Conservation (phyloP, 208 protist genomes). For the Trypanosomatidae sp. region DNA sequence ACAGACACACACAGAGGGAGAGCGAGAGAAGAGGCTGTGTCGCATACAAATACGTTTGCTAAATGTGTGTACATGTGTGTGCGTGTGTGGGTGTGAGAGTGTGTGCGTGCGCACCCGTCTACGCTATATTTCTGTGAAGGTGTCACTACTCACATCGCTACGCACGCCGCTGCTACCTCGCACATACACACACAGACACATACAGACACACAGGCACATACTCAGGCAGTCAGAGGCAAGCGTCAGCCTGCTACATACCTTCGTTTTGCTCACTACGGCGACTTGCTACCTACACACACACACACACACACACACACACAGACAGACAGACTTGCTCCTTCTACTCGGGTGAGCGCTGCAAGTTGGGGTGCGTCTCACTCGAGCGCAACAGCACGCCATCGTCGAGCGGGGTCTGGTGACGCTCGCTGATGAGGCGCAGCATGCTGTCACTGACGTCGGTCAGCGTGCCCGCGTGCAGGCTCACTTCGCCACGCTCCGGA, state of each 20-base stretch:
- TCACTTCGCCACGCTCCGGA: slow-evolving; percentile 84
- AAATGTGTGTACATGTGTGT: too few species aligned
- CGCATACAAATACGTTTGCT: too few species aligned
- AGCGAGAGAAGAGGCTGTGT: too few species aligned
- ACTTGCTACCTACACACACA: neutral
- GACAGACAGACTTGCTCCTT: neutral
- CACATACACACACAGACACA: too few species aligned
- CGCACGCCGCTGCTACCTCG: too few species aligned
- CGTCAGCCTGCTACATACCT: neutral
- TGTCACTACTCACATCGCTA: too few species aligned
- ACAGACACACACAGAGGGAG: too few species aligned
- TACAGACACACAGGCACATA: neutral
- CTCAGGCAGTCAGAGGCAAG: neutral
- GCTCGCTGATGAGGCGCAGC: slow-evolving; percentile 63
- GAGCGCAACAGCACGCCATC: slow-evolving; percentile 52
- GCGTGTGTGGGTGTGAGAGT: too few species aligned
- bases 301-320: slow-evolving; percentile 1
- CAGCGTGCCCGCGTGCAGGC: slow-evolving; percentile 24
- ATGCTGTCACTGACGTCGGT: slow-evolving; percentile 45
- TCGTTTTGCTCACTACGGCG: neutral
- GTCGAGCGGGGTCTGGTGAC: slow-evolving; percentile 77
- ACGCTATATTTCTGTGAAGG: too few species aligned
- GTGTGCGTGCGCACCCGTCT: too few species aligned
- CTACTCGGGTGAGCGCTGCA: slow-evolving; percentile 77
- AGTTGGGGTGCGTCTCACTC: slow-evolving; percentile 61